Conservation (phyloP, 441 rosid genomes). For the Theobroma grandiflorum region DNA sequence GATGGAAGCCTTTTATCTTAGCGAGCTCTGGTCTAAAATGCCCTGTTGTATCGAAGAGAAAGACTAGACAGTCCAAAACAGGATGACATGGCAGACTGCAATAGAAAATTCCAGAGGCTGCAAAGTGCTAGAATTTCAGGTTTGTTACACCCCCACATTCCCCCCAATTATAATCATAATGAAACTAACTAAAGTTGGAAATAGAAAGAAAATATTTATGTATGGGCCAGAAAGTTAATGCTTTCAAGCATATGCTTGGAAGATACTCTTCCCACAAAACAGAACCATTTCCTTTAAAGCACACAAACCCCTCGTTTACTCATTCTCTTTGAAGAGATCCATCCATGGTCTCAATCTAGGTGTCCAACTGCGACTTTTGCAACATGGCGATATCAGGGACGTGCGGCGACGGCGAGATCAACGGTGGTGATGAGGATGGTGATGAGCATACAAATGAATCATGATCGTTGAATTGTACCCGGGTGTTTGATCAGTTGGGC, state of each 20-base stretch:
- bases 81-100: slow-evolving; percentile 14
- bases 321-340: slow-evolving; percentile 30
- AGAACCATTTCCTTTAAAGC: slow-evolving; percentile 27
- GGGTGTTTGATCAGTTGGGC: slow-evolving; percentile 49
- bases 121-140: slow-evolving; percentile 8
- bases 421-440: slow-evolving; percentile 35
- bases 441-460: slow-evolving; percentile 28
- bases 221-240: slow-evolving; percentile 46
- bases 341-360: slow-evolving; percentile 25
- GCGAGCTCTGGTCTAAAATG: not conserved
- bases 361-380: not conserved
- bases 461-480: slow-evolving; percentile 21
- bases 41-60: not conserved
- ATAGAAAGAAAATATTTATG: not conserved
- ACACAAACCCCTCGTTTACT: slow-evolving; percentile 25
- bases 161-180: slow-evolving; percentile 22
- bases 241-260: slow-evolving; percentile 59
- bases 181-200: slow-evolving; percentile 17
- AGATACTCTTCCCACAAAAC: slow-evolving; percentile 47
- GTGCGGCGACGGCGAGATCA: not conserved
- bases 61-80: slow-evolving; percentile 21
- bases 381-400: slow-evolving; percentile 1
- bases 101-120: not conserved
- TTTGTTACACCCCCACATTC: not conserved
- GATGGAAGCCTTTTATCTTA: not conserved